A percentile compares a stretch with the other conserved stretches of the same genome.
Evolutionary conservation across 805 yeast species (phyloP).

Genomic region (Priceomyces haplophilus): DNA sequence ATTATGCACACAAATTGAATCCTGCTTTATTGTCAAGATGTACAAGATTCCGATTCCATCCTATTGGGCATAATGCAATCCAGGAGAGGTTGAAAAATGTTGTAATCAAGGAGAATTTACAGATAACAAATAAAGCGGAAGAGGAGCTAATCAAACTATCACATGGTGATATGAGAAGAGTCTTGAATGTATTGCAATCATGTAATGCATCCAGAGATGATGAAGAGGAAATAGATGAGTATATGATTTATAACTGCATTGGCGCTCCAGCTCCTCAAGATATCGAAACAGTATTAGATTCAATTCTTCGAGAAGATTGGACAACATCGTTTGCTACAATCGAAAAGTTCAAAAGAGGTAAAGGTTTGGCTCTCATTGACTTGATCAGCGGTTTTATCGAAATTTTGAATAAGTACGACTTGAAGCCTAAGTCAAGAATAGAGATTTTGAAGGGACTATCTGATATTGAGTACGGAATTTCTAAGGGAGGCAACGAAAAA

Average conservation of each 20-base stretch:
- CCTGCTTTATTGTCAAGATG: conserved; percentile 95
- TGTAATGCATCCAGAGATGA: conserved; percentile 68
- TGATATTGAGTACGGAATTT: conserved; percentile 87
- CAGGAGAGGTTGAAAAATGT: conserved; percentile 66
- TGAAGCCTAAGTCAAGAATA: conserved; percentile 60
- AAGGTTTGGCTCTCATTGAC: conserved; percentile 90
- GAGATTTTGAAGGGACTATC: conserved; percentile 67
- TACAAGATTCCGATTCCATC: conserved; percentile 90
- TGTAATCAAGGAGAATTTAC: conserved; percentile 61
- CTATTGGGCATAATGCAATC: conserved; percentile 67
- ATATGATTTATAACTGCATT: conserved; percentile 86
- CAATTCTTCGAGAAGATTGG: conserved; percentile 87
- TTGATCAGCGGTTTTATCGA: conserved; percentile 73
- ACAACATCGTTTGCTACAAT: conserved; percentile 68
- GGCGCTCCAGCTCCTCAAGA: conserved; percentile 95
- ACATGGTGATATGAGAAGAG: conserved; percentile 96
- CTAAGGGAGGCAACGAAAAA: conserved; percentile 89
- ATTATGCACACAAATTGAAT: conserved; percentile 90
- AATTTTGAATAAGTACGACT: conserved; percentile 63
- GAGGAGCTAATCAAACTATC: conserved; percentile 65
- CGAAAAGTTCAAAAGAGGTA: conserved; percentile 57
- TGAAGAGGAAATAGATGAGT: conserved; percentile 54
- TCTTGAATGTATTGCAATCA: conserved; percentile 90
- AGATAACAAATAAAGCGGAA: conserved; percentile 57
- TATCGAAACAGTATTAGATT: conserved; percentile 67